These are phyloP conservation scores for Fusarium algeriense DNA, from an alignment of 2,329 filamentous ascomycete genomes.

Conservation along the genomic window DNA sequence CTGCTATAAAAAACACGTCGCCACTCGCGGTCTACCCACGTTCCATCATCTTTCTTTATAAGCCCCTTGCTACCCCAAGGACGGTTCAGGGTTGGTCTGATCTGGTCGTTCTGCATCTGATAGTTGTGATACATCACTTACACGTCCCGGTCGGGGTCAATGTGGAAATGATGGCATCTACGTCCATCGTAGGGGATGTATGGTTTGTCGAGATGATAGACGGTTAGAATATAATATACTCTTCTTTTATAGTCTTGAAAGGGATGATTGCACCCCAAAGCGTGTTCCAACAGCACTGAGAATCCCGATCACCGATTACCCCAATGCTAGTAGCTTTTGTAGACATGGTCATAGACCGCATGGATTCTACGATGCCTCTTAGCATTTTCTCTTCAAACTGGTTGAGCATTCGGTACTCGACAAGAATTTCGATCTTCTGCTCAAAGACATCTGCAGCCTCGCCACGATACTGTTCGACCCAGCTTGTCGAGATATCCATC, in stretches of 20 bases:
- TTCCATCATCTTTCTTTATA: neutral
- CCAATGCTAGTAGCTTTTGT: neutral
- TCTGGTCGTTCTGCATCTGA: neutral
- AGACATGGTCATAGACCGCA: neutral
- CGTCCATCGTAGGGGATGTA: neutral
- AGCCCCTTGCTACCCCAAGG: neutral
- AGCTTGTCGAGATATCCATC: rapidly evolving
- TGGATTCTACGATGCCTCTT: rapidly evolving
- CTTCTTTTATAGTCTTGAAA: neutral
- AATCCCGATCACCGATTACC: neutral
- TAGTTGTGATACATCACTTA: neutral
- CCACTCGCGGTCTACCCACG: neutral
- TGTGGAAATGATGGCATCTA: neutral
- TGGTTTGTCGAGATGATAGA: neutral
- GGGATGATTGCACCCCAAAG: neutral
- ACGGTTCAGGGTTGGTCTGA: neutral
- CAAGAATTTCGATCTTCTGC: neutral
- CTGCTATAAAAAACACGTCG: neutral
- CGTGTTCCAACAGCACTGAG: neutral
- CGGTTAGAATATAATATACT: neutral
- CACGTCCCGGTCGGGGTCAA: neutral
- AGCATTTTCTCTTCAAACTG: neutral
- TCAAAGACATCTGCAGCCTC: conserved; percentile 5
- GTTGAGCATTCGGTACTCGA: neutral
- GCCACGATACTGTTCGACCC: neutral